Evolutionary conservation across 2,329 filamentous ascomycete species (phyloP), one percentile per base, ranked within the genome.

Genomic region (Pseudogymnoascus sp.): DNA sequence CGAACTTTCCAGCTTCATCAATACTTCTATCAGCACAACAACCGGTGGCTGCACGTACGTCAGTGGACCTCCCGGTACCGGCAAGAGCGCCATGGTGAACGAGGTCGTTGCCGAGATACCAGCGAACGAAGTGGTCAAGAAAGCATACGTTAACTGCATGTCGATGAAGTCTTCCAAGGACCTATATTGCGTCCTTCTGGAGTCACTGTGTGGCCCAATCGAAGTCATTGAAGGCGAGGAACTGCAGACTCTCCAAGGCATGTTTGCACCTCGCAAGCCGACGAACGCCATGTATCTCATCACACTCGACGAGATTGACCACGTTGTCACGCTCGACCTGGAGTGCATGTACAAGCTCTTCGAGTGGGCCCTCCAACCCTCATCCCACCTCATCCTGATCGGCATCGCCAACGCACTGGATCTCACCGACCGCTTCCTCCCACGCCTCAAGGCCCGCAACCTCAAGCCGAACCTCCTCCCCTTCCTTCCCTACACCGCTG

Each of bases 321-420:
- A 96, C 72, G 86, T 99, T 60, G 81, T 99, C 42, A 93, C 90
- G 1, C 81, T 96, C 67, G 93, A 97, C 69, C 79, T 95, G 64
- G 91, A 96, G 69, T 88, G 95, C 63, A 80, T 99, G 12, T 97
- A 97, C 77, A 89, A 86, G 66, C 80, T 99, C n/a, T 97, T 99
- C 69, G 93, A 97, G 73, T 97, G 93, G 93, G 96, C 95, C 1
- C 79, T 99, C 71, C 85, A 91, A 66, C 86, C 86, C 67, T 84
- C 85, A 1, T 97, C 95, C 0, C 86, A 85, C 18, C 85, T 99
- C 4, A 80, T 95, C 37, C 80, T 99, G 16, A 84, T 99, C 60
- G 95, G 95, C 59, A 96, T 99, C 71, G 95, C 95, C 69, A 99
- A 99, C 72, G 95, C 95, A 3, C 81, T 99, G 62, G 95, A 99